Conservation (phyloP, 345 rosid species). For the Kandelia obovata region DNA sequence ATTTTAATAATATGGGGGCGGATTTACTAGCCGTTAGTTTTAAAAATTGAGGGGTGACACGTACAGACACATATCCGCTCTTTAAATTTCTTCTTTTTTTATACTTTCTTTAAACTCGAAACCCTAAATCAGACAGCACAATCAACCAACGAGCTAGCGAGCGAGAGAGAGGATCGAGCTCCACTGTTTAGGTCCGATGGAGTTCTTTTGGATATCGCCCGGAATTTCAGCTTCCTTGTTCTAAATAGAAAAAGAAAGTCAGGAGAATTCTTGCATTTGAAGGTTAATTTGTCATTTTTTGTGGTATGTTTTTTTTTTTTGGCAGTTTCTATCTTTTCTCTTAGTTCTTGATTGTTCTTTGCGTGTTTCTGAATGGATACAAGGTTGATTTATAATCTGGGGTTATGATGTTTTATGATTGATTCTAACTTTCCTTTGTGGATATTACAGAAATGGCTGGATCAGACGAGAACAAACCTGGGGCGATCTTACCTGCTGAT, state of each 20-base stretch:
- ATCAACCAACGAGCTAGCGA: background rate
- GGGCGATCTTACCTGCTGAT: slow-evolving; percentile 50
- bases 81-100: background rate
- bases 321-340: background rate
- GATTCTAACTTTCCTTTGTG: slow-evolving; percentile 15
- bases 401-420: slow-evolving; percentile 10
- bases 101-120: too few relatives aligned
- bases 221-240: slow-evolving; percentile 1
- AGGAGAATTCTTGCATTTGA: slow-evolving; percentile 1
- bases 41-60: slow-evolving; percentile 25
- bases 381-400: background rate
- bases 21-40: slow-evolving; percentile 72
- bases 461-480: slow-evolving; percentile 76
- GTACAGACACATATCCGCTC: slow-evolving; percentile 8
- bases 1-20: slow-evolving; percentile 11
- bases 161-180: slow-evolving; percentile 13
- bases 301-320: slow-evolving; percentile 11
- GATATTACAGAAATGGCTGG: slow-evolving; percentile 47
- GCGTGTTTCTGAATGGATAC: background rate
- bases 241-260: background rate
- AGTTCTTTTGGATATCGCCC: background rate
- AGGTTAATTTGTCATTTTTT: slow-evolving; percentile 26
- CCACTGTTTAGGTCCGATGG: slow-evolving; percentile 25
- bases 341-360: slow-evolving; percentile 33
- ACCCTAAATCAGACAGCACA: too few relatives aligned